phyloP scores from a whole-genome alignment of 768 basidiomycete species.

The Pleurotus cornucopiae region DNA sequence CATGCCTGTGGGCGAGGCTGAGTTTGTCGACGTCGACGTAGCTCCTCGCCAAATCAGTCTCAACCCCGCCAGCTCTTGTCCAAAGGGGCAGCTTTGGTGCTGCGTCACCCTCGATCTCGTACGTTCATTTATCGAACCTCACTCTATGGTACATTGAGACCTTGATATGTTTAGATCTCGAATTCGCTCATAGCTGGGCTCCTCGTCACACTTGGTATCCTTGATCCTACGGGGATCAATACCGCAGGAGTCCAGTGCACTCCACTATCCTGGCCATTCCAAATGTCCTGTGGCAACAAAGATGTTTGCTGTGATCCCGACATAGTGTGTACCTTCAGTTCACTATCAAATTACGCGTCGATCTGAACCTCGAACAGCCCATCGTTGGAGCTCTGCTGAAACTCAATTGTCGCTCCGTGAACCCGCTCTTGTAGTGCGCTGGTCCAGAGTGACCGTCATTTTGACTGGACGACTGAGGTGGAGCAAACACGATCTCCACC shows the following conservation, averaged over 20 bases:
- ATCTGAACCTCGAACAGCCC: not conserved
- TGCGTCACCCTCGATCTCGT: not conserved
- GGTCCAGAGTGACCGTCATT: no score
- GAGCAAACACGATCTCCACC: not conserved
- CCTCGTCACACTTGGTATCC: not conserved
- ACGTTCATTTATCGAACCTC: no score
- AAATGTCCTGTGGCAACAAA: not conserved
- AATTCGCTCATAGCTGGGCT: not conserved
- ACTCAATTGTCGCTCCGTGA: not conserved
- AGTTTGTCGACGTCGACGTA: no score
- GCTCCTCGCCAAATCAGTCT: not conserved
- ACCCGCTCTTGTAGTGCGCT: not conserved
- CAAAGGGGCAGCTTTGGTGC: not conserved
- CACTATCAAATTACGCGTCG: not conserved
- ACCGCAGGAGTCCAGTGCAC: not conserved
- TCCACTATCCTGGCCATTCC: not conserved
- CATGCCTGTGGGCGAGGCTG: no score
- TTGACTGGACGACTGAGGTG: not conserved
- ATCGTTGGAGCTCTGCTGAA: not conserved
- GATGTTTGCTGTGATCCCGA: not conserved
- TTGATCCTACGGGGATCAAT: not conserved
- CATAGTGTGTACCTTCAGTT: not conserved
- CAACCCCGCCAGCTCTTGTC: constrained; percentile 2
- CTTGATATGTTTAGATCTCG: not conserved
- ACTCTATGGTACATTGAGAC: no score